Percentiles rank a stretch among this genome's conserved stretches.
Conservation (phyloP, 306 rosid species). For the Amphicarpaea edgeworthii region DNA sequence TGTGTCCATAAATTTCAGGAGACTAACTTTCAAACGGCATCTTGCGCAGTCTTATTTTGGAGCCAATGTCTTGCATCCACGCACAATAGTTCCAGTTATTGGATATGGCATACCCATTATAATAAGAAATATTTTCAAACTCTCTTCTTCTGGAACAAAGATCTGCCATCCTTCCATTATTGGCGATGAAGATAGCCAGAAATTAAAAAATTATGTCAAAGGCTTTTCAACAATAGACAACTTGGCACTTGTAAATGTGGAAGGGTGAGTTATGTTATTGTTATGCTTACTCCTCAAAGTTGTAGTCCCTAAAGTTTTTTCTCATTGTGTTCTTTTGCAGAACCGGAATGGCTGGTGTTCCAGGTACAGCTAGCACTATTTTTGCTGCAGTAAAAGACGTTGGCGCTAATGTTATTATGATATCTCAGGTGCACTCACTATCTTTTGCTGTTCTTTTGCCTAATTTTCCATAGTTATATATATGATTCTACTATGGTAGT, state of each 20-base stretch:
- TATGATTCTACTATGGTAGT: slow-evolving; percentile 23
- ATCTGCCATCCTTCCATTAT: slow-evolving; percentile 61
- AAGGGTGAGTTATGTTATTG: slow-evolving; percentile 70
- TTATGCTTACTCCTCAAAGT: neutral
- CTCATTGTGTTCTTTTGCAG: slow-evolving; percentile 49
- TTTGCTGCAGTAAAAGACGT: slow-evolving; percentile 84
- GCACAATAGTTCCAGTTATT: slow-evolving; percentile 87
- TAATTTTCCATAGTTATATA: slow-evolving; percentile 7
- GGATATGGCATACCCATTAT: slow-evolving; percentile 73
- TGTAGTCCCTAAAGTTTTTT: neutral
- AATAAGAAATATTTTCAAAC: slow-evolving; percentile 80
- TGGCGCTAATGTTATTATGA: slow-evolving; percentile 93
- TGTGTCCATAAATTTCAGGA: slow-evolving; percentile 28
- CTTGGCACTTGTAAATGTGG: slow-evolving; percentile 84
- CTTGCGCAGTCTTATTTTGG: slow-evolving; percentile 85
- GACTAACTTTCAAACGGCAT: slow-evolving; percentile 36
- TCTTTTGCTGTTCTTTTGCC: slow-evolving; percentile 7
- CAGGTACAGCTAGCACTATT: slow-evolving; percentile 82
- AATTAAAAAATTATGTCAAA: slow-evolving; percentile 64
- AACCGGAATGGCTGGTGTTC: slow-evolving; percentile 95
- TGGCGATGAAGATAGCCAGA: slow-evolving; percentile 53
- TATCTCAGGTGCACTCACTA: slow-evolving; percentile 70
- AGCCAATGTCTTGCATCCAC: slow-evolving; percentile 92
- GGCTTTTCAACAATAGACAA: slow-evolving; percentile 91
- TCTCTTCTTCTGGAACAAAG: slow-evolving; percentile 80